phyloP scores from a whole-genome alignment of 2,329 filamentous ascomycete species.

The Colletotrichum sp. region DNA sequence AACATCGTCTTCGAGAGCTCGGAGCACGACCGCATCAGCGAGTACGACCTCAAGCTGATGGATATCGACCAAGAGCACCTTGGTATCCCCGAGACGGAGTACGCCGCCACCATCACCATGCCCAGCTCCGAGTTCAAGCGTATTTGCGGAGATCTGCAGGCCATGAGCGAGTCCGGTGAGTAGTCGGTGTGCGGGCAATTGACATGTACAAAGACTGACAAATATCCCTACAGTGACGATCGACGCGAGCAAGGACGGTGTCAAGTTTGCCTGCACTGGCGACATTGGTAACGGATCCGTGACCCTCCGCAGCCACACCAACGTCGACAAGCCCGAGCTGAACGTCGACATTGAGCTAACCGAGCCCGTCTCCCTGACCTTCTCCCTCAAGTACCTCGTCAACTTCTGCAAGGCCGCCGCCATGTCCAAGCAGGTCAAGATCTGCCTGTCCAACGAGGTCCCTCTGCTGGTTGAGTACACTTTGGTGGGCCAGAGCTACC shows the following conservation, averaged over 20 bases:
- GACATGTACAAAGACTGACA: neutral
- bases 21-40: conserved; percentile 88
- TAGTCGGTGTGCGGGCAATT: conserved; percentile 8
- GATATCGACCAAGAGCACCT: conserved; percentile 99
- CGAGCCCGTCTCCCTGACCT: conserved; percentile 92
- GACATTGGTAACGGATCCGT: conserved; percentile 97
- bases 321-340: conserved; percentile 85
- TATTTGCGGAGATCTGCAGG: conserved; percentile 90
- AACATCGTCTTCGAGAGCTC: conserved; percentile 95
- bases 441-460: conserved; percentile 95
- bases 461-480: conserved; percentile 94
- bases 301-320: conserved; percentile 85
- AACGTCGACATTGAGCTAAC: conserved; percentile 89
- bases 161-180: conserved; percentile 94
- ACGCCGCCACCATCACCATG: conserved; percentile 89
- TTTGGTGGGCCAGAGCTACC: conserved; percentile 80
- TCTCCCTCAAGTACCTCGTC: conserved; percentile 98
- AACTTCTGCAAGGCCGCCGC: conserved; percentile 99
- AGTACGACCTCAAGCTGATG: conserved; percentile 99
- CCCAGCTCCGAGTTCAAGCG: conserved; percentile 89
- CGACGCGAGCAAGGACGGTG: conserved; percentile 94
- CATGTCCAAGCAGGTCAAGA: conserved; percentile 81
- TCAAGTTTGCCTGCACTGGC: conserved; percentile 92
- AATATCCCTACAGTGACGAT: conserved; percentile 73
- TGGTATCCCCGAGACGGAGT: conserved; percentile 99